Evolutionary conservation across 495 filamentous ascomycete species (phyloP), one percentile per base, ranked within the genome.

Genomic region (Filosporella fistucella): DNA sequence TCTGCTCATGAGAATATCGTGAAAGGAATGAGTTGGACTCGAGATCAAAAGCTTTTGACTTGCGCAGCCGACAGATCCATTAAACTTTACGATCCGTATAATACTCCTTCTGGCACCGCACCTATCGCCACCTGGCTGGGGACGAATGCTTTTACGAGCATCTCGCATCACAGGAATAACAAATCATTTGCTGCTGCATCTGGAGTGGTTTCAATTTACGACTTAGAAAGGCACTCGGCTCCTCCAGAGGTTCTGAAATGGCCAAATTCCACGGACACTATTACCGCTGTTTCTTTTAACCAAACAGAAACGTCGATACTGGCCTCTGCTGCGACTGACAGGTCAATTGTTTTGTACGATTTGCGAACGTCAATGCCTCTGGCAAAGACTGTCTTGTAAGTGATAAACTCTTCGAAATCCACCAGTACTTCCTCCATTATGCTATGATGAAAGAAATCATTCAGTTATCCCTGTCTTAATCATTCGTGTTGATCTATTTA

Each of bases 81-180:
- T 64, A 96, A 96, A 64, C 65, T 96, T 17, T 94, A 85, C 74
- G 89, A 95, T 53, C 93, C 91, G 3, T 95, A 94, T 57, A 83
- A 84, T 56, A 80, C 83, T 0, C 58, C 74, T 3, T 70, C 75
- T 43, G 72, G 77, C 52, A 65, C 80, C 10, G 68, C 77, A 2
- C 90, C 91, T 1, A 60, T 82, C 7, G 80, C 88, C 29, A 91
- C 89, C 10, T 97, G 86, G 69, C 80, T 95, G 3, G 91, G 94
- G 13, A 71, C 76, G 17, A 77, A 74, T 17, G 85, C 88, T 23
- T 96, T 93, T 59, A 95, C 88, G n/a, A 77, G 81, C 18, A 63
- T 98, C 2, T 83, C 89, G 1, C 82, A 89, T 57, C 94, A 98
- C 60, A 76, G 89, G 16, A 75, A 69, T 12, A 70, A 77, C 12